Evolutionary conservation across 331 rosid species (phyloP).

Genomic region (Rhamnella rubrinervis): DNA sequence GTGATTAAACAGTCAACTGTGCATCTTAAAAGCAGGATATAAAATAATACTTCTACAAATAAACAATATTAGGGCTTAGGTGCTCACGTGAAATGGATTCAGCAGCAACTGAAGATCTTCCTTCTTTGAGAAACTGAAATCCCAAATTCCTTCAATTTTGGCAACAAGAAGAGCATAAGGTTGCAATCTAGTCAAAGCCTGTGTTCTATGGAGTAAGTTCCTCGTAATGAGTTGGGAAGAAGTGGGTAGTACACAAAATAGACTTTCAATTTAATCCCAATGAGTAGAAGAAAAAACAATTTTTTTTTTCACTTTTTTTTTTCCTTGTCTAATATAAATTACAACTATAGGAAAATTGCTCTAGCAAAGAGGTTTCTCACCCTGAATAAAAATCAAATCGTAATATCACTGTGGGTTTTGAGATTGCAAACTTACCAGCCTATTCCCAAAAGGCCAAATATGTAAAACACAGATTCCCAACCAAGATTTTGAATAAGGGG

Average conservation of each 20-base stretch:
- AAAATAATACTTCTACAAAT: background rate
- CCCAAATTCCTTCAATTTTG: constrained; percentile 68
- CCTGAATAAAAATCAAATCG: background rate
- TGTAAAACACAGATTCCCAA: constrained; percentile 89
- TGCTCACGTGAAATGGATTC: constrained; percentile 56
- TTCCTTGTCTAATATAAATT: background rate
- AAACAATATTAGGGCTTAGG: constrained; percentile 22
- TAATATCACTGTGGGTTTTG: background rate
- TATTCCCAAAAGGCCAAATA: constrained; percentile 74
- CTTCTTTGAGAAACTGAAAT: constrained; percentile 72
- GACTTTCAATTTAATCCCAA: background rate
- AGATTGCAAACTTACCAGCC: constrained; percentile 67
- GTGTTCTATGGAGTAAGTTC: background rate
- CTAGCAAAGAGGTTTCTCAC: background rate
- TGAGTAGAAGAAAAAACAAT: background rate
- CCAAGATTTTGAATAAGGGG: constrained; percentile 84
- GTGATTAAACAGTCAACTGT: constrained; percentile 3
- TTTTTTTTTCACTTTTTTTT: background rate
- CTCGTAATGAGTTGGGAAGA: background rate
- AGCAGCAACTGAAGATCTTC: constrained; percentile 37
- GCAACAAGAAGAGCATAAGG: constrained; percentile 14
- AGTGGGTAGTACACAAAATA: background rate
- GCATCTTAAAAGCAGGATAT: constrained; percentile 7
- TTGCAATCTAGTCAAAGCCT: background rate
- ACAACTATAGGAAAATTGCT: background rate